Evolutionary conservation across 2,329 filamentous ascomycete genomes (phyloP), one percentile per base, ranked within the genome.

Genomic region (Paraphoma sp.): DNA sequence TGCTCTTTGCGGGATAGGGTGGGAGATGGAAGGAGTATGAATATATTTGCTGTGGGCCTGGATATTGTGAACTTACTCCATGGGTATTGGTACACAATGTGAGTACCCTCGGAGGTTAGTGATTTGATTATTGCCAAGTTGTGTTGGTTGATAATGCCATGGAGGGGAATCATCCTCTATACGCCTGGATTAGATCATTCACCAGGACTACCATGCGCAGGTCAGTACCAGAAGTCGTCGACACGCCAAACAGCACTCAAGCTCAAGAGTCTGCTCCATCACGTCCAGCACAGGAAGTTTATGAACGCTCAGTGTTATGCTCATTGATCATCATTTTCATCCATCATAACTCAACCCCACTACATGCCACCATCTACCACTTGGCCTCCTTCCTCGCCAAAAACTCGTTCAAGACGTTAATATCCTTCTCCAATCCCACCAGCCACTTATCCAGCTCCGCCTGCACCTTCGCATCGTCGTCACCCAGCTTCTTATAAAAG

Each of bases 401-500:
- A 48, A 90, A 90, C 45, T 76, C 77, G 74, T 89, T 87, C 73
- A 98, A 80, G 68, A 96, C 93, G n/a, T 68, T 80, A 47, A 97
- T 88, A 67, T 89, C 84, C 78, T 89, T 88, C 81, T 95, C 89
- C 69, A 98, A 81, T 8, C 89, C 87, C n/a, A 78, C 81, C 59
- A 98, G 82, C 85, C 94, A 97, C 62, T 81, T 80, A 67, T 83
- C 80, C 70, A 97, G 78, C 72, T 90, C 86, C 53, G 79, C 73
- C 48, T 83, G 69, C 47, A 95, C 89, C 78, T 89, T 86, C 11
- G 71, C 72, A 40, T 84, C 78, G 72, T 91, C 86, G 17, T 82
- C 81, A 38, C 91, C 93, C 43, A 99, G 83, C 86, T 97, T 97
- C 64, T 80, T 80, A 77, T 97, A 98, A 76, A 99, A 98, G 79